Base-by-base conservation (phyloP, 768 basidiomycete genomes). In the Hericium rajendrae region DNA sequence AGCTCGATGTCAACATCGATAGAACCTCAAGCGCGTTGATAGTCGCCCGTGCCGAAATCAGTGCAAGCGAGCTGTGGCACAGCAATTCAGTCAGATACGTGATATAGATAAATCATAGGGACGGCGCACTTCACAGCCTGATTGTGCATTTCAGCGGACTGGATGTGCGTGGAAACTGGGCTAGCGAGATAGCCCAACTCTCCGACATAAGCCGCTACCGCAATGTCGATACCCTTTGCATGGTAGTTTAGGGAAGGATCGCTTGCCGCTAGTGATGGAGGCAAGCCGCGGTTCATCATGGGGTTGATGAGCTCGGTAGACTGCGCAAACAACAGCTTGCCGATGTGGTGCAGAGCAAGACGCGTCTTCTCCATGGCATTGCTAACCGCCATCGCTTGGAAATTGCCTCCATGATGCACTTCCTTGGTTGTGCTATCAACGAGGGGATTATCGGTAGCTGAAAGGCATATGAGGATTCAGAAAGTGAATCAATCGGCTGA, bases 61-160 rank as follows among this genome's bases (percentile, higher is more conserved):
- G 73, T 0, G 91, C 91, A 55, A 94, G 76, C 5, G 90, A 92
- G 69, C 88, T 90, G 62, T 32, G 55, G 53, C 38, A 32, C 32
- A 32, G 6, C 32, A 32, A 32, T 32, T 60, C 43, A 46, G 61
- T 53, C 48, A 60, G 66, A 18, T 67, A 58, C 10, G 61, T 18
- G 38, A 16, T 9, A 26, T 4, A 48, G 6, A 37, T 46, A n/a
- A 52, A 11, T 15, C 20, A 28, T 38, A 41, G 2, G 11, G 4
- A 24, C 48, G 43, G 74, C 86, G 59, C 61, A 90, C 88, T 94
- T 94, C 70, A 94, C 81, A 48, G 91, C 87, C 69, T 94, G 91
- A 63, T 94, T 94, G 67, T 91, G 88, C 87, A 92, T 90, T 72
- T 94, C 91, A 1, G 91, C 91, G 2, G 85, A 86, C 65, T 93